Conservation (phyloP, 106 monocot species). For the Allium fistulosum region DNA sequence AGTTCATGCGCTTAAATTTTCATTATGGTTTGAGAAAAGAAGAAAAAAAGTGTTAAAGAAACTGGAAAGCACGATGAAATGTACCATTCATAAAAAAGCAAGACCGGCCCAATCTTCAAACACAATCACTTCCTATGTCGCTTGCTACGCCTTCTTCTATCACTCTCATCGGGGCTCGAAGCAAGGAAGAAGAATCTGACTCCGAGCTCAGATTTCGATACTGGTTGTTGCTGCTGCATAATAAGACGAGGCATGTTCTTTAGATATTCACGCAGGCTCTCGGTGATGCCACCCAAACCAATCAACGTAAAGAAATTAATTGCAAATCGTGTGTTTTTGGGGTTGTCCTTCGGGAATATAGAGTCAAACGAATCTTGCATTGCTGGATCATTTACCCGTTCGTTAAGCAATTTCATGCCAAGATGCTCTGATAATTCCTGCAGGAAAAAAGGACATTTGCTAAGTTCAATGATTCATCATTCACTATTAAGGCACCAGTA, state of each 20-base stretch:
- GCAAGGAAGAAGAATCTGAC: slow-evolving; percentile 21
- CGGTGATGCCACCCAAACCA: slow-evolving; percentile 90
- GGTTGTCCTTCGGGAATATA: slow-evolving; percentile 90
- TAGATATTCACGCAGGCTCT: slow-evolving; percentile 76
- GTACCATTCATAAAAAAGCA: not conserved
- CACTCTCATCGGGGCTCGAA: slow-evolving; percentile 21
- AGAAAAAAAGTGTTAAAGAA: too few relatives aligned
- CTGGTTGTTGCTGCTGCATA: slow-evolving; percentile 82
- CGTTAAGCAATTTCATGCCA: slow-evolving; percentile 77
- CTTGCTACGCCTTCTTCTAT: not conserved
- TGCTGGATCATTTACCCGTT: slow-evolving; percentile 67
- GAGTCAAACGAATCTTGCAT: slow-evolving; percentile 87
- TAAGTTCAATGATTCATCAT: too few relatives aligned
- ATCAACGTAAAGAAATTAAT: slow-evolving; percentile 96
- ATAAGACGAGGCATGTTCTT: slow-evolving; percentile 95
- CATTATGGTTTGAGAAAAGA: too few relatives aligned
- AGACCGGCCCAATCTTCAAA: not conserved
- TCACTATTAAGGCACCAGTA: too few relatives aligned
- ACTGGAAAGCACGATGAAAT: not conserved
- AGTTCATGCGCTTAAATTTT: too few relatives aligned
- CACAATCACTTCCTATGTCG: not conserved
- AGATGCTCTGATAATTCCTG: slow-evolving; percentile 89
- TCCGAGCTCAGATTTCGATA: slow-evolving; percentile 36
- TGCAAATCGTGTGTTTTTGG: slow-evolving; percentile 83
- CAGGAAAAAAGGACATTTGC: too few relatives aligned